phyloP scores from a whole-genome alignment of 2,329 filamentous ascomycete genomes.

The Pseudogymnoascus sp. region DNA sequence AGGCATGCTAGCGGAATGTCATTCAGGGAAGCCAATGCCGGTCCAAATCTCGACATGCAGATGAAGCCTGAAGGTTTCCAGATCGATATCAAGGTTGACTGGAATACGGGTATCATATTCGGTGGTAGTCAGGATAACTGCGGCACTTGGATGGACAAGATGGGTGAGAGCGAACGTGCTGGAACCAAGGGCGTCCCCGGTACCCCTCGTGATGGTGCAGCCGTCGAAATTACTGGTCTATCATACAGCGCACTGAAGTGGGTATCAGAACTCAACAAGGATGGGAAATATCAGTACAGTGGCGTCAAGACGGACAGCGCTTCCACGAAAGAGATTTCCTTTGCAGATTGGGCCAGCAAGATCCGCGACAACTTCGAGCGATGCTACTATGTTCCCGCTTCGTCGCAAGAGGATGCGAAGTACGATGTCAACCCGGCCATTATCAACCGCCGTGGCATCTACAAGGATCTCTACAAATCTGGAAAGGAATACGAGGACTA shows the following conservation, averaged over 20 bases:
- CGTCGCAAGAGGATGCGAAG: conserved; percentile 59
- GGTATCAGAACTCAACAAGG: conserved; percentile 59
- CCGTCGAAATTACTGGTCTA: conserved; percentile 89
- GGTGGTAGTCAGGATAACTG: conserved; percentile 93
- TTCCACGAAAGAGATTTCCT: conserved; percentile 51
- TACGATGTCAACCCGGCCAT: conserved; percentile 75
- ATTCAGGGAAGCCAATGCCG: conserved; percentile 92
- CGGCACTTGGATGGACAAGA: conserved; percentile 99
- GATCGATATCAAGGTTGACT: conserved; percentile 84
- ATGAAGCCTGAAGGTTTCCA: conserved; percentile 92
- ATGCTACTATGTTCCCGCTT: conserved; percentile 77
- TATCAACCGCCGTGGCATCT: conserved; percentile 88
- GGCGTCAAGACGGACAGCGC: conserved; percentile 62
- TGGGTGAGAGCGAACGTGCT: conserved; percentile 93
- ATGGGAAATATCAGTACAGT: conserved; percentile 64
- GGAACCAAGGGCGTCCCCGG: conserved; percentile 89
- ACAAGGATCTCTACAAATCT: conserved; percentile 92
- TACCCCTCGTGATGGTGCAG: conserved; percentile 92
- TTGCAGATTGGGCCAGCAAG: conserved; percentile 68
- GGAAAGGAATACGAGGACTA: conserved; percentile 98
- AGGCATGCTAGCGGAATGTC: conserved; percentile 84
- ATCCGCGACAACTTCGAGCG: conserved; percentile 84
- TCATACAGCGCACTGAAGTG: conserved; percentile 83
- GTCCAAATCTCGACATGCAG: conserved; percentile 77
- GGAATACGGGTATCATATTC: conserved; percentile 83